A percentile compares a stretch with the other conserved stretches of the same genome.
phyloP scores from a whole-genome alignment of 140 eudicot genomes.

The Oenanthe javanica region DNA sequence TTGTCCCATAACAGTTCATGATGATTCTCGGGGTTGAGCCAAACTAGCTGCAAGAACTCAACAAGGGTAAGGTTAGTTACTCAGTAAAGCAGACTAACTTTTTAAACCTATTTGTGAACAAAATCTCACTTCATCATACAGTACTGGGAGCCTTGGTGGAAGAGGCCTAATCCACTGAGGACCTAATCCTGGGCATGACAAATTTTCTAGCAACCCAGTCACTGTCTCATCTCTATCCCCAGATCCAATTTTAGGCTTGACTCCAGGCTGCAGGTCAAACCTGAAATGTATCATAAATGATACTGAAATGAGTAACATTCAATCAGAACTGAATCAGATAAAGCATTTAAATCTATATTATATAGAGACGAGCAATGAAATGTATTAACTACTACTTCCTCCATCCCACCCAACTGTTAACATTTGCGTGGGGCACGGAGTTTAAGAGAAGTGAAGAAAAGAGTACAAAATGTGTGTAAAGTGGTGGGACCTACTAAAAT shows the following conservation, averaged over 20 bases:
- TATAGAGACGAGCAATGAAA: neutral
- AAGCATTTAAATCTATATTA: neutral
- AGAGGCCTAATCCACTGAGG: slow-evolving; percentile 83
- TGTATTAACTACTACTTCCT: neutral
- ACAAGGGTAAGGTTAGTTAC: slow-evolving; percentile 3
- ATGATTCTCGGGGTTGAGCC: slow-evolving; percentile 86
- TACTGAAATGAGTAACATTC: neutral
- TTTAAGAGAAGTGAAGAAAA: too few species aligned
- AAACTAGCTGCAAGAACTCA: slow-evolving; percentile 44
- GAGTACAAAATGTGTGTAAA: too few species aligned
- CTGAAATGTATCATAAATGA: slow-evolving; percentile 26
- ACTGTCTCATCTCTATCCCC: slow-evolving; percentile 65
- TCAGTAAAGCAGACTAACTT: neutral
- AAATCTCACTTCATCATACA: slow-evolving; percentile 55
- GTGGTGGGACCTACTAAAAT: too few species aligned
- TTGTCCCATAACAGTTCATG: slow-evolving; percentile 92
- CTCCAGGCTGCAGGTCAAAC: slow-evolving; percentile 72
- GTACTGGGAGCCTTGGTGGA: slow-evolving; percentile 84
- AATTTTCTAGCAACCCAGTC: slow-evolving; percentile 39
- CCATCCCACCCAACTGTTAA: too few species aligned
- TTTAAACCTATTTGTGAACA: neutral
- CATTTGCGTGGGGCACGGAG: too few species aligned
- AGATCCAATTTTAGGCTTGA: slow-evolving; percentile 50
- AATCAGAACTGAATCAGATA: too few species aligned
- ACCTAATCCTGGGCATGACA: slow-evolving; percentile 64